Evolutionary conservation across 805 yeast genomes (phyloP), one percentile per base, ranked within the genome.

Genomic region (Metschnikowia drakensbergensis): DNA sequence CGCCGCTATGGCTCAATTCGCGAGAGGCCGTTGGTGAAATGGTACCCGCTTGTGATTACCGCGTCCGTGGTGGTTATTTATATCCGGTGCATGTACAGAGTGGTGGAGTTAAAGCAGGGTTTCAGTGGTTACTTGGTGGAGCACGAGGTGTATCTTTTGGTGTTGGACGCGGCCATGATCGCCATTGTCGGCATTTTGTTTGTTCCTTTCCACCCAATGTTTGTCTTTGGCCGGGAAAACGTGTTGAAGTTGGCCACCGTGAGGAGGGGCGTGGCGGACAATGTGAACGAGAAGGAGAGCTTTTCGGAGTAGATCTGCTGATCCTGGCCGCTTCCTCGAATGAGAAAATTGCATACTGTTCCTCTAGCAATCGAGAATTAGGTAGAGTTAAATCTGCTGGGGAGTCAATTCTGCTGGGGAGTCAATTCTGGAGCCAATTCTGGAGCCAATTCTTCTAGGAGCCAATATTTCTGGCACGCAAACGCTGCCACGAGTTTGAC

Each of bases 91-190:
- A 51, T 70, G n/a, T 72, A 71, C 54, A 61, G 76, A 54, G 73
- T 71, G 42, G 71, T 69, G n/a, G 75, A 72, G 48, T 62, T 72
- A 51, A 61, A 68, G 7, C 62, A 68, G 47, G 75, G 76, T 5
- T 71, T 64, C 57, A 23, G 41, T 2, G 76, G 76, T 2, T 68
- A 65, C 51, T 61, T 71, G 50, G 62, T 68, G 40, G 49, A 53
- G 2, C 70, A 68, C 50, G 76, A 72, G 52, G 65, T 64, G 3
- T 71, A 50, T 50, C 48, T 72, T 29, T 64, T 70, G 68, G 65
- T 63, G 5, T 63, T 72, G 44, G 76, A 72, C 53, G 72, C 75
- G 0, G 46, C 61, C 2, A 66, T 72, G 72, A 60, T 71, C 38
- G 67, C 71, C 2, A 49, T 65, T 13, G 63, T 67, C 6, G 74